Percentiles rank a stretch among this genome's conserved stretches.
Conservation (phyloP, 306 rosid genomes). For the Medicago arabica region DNA sequence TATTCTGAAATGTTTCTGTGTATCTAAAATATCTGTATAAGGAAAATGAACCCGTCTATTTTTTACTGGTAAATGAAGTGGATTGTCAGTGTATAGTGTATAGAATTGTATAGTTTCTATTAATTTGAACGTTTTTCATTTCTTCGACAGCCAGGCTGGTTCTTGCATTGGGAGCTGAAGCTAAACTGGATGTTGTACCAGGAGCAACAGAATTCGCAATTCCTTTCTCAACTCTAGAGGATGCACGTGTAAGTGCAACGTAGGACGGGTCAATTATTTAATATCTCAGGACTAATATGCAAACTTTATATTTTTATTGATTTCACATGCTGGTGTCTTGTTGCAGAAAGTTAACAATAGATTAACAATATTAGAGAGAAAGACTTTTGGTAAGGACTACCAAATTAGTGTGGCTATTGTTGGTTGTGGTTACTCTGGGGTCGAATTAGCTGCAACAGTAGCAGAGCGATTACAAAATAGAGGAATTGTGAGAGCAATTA, state of each 20-base stretch:
- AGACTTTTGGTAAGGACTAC: conserved; percentile 67
- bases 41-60: conserved; percentile 21
- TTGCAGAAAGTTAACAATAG: conserved; percentile 71
- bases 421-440: conserved; percentile 96
- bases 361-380: conserved; percentile 80
- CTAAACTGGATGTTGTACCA: conserved; percentile 84
- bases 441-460: conserved; percentile 93
- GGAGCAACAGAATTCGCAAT: conserved; percentile 83
- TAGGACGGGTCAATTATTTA: conserved; percentile 26
- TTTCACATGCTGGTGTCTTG: conserved; percentile 41
- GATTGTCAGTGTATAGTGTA: conserved; percentile 9
- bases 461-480: conserved; percentile 84
- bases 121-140: conserved; percentile 46
- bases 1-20: conserved; percentile 23
- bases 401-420: conserved; percentile 85
- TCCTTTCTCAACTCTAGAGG: conserved; percentile 89
- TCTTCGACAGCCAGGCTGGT: conserved; percentile 91
- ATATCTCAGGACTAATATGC: conserved; percentile 18
- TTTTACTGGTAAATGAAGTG: conserved; percentile 11
- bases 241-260: conserved; percentile 75
- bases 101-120: conserved; percentile 16
- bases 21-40: conserved; percentile 35
- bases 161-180: conserved; percentile 97
- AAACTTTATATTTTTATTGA: conserved; percentile 11
- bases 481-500: conserved; percentile 85